Evolutionary conservation across 176 grass and related monocot species (phyloP).

Genomic region (Raddia guianensis): DNA sequence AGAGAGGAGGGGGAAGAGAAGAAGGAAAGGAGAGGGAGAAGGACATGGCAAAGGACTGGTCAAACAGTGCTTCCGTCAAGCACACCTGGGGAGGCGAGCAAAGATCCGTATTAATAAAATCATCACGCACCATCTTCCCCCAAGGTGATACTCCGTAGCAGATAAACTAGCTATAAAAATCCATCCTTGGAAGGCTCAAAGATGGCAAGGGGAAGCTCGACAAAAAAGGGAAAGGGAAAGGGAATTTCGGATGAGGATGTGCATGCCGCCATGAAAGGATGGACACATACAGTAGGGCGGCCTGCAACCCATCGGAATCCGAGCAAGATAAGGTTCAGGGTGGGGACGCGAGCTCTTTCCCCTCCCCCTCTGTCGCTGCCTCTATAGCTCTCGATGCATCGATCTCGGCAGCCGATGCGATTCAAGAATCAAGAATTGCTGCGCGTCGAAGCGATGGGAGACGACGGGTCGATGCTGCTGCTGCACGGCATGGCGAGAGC

Average conservation of each 20-base stretch:
- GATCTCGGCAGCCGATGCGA: conserved; percentile 29
- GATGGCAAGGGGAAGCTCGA: conserved; percentile 16
- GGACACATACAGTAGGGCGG: conserved; percentile 35
- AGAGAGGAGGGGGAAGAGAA: neutral
- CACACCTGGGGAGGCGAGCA: conserved; percentile 39
- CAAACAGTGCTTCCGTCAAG: conserved; percentile 63
- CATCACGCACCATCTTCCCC: conserved; percentile 34
- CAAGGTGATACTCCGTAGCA: neutral
- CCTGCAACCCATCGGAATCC: conserved; percentile 22
- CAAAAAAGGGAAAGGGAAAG: conserved; percentile 24
- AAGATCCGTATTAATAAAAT: conserved; percentile 44
- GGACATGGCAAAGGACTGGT: conserved; percentile 40
- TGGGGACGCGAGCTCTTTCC: conserved; percentile 20
- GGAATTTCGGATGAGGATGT: conserved; percentile 45
- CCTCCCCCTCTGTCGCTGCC: too few relatives aligned
- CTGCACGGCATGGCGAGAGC: conserved; percentile 12
- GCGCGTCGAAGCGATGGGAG: conserved; percentile 1
- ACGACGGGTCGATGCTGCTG: neutral
- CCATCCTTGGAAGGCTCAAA: conserved; percentile 33
- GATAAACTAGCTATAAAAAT: neutral
- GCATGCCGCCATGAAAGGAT: conserved; percentile 24
- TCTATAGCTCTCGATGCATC: neutral
- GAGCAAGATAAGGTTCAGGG: conserved; percentile 49
- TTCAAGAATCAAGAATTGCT: conserved; percentile 14
- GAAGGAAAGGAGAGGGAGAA: neutral